Conservation (phyloP, 192 early-diverging fungal species). For the Linnemannia hyalina region DNA sequence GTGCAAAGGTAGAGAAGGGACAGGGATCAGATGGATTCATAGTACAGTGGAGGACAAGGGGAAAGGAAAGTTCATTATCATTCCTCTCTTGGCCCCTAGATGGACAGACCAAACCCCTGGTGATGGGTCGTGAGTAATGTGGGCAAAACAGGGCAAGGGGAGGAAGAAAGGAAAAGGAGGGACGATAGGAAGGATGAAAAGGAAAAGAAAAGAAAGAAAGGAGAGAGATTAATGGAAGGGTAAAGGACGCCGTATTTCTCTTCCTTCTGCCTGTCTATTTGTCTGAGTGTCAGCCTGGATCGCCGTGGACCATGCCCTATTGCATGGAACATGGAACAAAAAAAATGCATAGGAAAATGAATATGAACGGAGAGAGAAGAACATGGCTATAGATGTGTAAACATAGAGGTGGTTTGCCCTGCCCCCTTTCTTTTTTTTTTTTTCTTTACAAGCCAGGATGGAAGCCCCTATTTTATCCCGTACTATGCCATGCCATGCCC, state of each 20-base stretch:
- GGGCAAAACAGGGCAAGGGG: not conserved
- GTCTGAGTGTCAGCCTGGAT: too few relatives aligned
- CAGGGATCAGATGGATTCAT: not conserved
- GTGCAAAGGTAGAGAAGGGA: not conserved
- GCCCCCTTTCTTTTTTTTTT: not conserved
- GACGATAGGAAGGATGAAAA: not conserved
- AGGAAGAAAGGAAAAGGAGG: not conserved
- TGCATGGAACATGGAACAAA: conserved; percentile 3
- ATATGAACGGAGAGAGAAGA: too few relatives aligned
- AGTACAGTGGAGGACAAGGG: not conserved
- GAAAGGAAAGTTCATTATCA: not conserved
- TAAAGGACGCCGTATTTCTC: too few relatives aligned
- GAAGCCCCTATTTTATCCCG: not conserved
- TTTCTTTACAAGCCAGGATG: not conserved
- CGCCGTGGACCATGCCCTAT: not conserved
- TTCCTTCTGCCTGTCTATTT: too few relatives aligned
- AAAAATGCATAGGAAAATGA: too few relatives aligned
- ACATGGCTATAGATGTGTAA: not conserved
- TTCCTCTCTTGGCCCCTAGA: not conserved
- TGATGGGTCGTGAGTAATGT: too few relatives aligned
- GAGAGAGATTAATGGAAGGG: not conserved
- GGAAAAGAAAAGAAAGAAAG: not conserved
- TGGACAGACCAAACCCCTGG: too few relatives aligned
- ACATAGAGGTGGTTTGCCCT: not conserved
- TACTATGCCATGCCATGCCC: not conserved